Base-by-base conservation (phyloP, 805 yeast genomes). In the Candida glaebosa region DNA sequence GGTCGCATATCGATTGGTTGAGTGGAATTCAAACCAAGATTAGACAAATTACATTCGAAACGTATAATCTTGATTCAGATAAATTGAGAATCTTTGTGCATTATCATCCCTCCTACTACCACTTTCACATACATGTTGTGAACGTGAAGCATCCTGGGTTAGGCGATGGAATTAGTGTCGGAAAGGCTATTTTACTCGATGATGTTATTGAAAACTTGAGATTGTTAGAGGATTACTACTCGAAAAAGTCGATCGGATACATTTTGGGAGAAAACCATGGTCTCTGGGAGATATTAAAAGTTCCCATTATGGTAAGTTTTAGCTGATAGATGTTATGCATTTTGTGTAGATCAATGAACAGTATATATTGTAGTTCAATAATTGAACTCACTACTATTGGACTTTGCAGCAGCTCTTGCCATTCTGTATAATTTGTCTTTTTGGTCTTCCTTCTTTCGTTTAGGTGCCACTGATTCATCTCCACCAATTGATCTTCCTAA, bases 61-160 rank as follows among this genome's bases (percentile, higher is more conserved):
- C 48, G 42, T 69, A 44, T 43, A 63, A 79, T 0, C 51, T 88
- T 9, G 59, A 51, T 2, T 51, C 65, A 0, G 83, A 84, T 55
- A 76, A 81, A 50, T 58, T 93, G 50, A 75, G 95, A 43, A 58
- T 89, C 1, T 93, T 86, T 56, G 75, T 93, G 37, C 99, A 93
- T 67, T 86, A 93, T 61, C 98, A 90, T 50, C 99, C 99, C 0
- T 85, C 96, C 0, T 93, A 91, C 60, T 93, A 93, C 57, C 98
- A 93, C 56, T 84, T 93, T 69, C 99, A 93, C 58, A 75, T 93
- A 14, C 99, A 93, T 59, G 82, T 87, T 14, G 96, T 88, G 15
- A 84, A 86, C 53, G 71, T 85, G 4, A 71, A 63, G 15, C 86
- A 86, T 51, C 79, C 78, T 1, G 87, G 93, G 1, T 53, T 83